Base-by-base conservation (phyloP, 2,329 filamentous ascomycete species). In the Scorias spongiosa region DNA sequence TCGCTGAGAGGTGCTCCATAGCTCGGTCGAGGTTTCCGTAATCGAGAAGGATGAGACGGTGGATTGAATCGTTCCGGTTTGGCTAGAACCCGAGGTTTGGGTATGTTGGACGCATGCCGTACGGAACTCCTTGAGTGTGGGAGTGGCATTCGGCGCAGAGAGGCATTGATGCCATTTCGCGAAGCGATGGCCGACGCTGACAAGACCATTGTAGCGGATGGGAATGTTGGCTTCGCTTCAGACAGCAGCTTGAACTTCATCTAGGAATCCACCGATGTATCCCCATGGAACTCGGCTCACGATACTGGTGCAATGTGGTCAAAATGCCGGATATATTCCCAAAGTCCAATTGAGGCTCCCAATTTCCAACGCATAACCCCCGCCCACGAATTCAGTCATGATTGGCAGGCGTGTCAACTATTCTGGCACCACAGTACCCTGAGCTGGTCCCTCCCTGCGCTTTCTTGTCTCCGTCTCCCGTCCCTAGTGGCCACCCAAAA, bases 31-130 rank as follows among this genome's bases (percentile, higher is more conserved):
- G 65, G 63, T 51, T 72, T 70, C 44, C 74, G 71, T 29, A 86
- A 72, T 6, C 82, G 72, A 17, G 82, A 69, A 10, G 83, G 81
- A 62, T 96, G 91, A 0, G 89, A 96, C 0, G 91, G 91, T 2
- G 91, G 89, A 40, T 84, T 84, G 71, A 94, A 96, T 61, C 81
- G 83, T 56, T 83, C 75, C 18, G 89, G 89, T 64, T 95, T 86
- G 55, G 84, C 84, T 51, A 98, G 79, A 5, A 86, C 74, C 48
- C 80, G 72, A 30, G 76, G 75, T 57, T 81, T 82, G 49, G 63
- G 51, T 15, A 48, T 49, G 15, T 53, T 57, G 15, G 58, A 60
- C 17, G 57, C 58, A 52, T 60, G 41, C 42, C 57, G 54, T 15
- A 54, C 20, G 20, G 20, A 4, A 7, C 20, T 7, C 20, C 7